Evolutionary conservation across 2,329 filamentous ascomycete species (phyloP).

Genomic region (Trichophyton rubrum): DNA sequence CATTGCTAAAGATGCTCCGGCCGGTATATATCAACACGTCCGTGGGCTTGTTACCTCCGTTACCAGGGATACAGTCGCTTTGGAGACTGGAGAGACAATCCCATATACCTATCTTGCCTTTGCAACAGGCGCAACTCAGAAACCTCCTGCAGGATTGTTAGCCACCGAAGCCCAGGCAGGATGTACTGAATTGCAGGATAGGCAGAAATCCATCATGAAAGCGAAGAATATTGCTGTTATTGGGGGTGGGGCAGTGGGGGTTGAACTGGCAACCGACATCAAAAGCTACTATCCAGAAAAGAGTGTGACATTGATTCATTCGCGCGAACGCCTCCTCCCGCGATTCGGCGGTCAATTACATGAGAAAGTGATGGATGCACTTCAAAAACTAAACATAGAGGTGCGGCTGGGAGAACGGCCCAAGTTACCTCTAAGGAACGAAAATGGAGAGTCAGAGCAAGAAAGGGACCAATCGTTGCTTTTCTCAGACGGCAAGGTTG

Average conservation of each 20-base stretch:
- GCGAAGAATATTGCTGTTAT: conserved; percentile 35
- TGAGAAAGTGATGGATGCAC: conserved; percentile 8
- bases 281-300: conserved; percentile 53
- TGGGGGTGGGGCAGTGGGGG: conserved; percentile 51
- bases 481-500: conserved; percentile 9
- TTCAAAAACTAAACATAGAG: conserved; percentile 15
- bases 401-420: conserved; percentile 13
- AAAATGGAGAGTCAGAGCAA: neutral
- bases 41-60: conserved; percentile 27
- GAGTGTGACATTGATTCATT: conserved; percentile 63
- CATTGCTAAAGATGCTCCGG: conserved; percentile 25
- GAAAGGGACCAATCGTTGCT: neutral
- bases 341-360: conserved; percentile 15
- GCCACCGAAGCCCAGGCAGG: conserved; percentile 10
- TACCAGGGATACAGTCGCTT: conserved; percentile 32
- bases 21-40: conserved; percentile 32
- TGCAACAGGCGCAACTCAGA: conserved; percentile 41
- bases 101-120: conserved; percentile 44
- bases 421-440: conserved; percentile 6
- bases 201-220: conserved; percentile 26
- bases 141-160: conserved; percentile 5
- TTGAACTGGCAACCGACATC: conserved; percentile 70
- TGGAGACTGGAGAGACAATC: conserved; percentile 35
- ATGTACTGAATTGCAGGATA: conserved; percentile 10
- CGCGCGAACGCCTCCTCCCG: conserved; percentile 46